Evolutionary conservation across 2,329 filamentous ascomycete species (phyloP), one percentile per base, ranked within the genome.

Genomic region (Rhynchosporium agropyri): DNA sequence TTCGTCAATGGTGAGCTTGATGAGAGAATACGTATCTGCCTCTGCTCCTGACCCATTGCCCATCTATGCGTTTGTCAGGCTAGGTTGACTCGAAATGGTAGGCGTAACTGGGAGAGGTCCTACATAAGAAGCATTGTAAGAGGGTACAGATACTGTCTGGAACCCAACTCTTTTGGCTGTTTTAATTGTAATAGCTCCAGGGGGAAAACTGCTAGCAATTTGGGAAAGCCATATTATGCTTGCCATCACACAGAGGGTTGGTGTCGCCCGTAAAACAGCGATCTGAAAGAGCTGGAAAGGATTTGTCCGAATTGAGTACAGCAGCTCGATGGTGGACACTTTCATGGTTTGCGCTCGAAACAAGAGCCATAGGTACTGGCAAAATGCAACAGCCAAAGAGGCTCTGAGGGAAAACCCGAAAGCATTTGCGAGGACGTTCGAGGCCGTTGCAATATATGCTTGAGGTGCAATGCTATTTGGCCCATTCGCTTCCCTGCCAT

Each of bases 71-170:
- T 38, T 20, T 3, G 13, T 7, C n/a, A 20, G 20, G 8, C 26
- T n/a, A 40, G 49, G 8, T 38, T 26, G n/a, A 3, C 8, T 1
- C 9, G 6, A 33, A 9, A n/a, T 7, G 12, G n/a, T 13, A 53
- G 13, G 6, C 15, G 26, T 15, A 42, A 31, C 3, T 46, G 2
- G n/a, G 0, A 36, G 9, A 33, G 29, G 15, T 65, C 67, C 58
- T 53, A 71, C 66, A 61, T 68, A 70, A 9, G 69, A 67, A 28
- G 67, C 63, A 56, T 70, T 68, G n/a, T 67, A 72, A 3, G 63
- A 65, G 4, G 67, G 65, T 4, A 69, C 63, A 9, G 26, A 5
- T 6, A 63, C 36, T 2, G 20, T n/a, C 9, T 58, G 7, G 48
- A 46, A 67, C 0, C 53, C 58, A 13, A 38, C 58, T 9, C 46